phyloP scores from a whole-genome alignment of 192 early-diverging fungal genomes.

The Dimargaris cristalligena region DNA sequence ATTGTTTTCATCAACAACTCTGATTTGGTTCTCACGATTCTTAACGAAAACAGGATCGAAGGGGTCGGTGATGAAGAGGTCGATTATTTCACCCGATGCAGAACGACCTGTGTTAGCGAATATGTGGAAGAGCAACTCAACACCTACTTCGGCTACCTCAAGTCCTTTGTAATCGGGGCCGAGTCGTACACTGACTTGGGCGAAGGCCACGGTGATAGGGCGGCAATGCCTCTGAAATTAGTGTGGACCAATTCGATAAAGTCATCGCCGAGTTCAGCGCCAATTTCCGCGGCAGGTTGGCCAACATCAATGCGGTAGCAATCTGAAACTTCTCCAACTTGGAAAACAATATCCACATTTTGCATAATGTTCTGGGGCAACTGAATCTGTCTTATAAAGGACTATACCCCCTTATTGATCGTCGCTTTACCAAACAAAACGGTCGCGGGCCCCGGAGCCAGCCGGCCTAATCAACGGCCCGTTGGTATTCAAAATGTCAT shows the following conservation, averaged over 20 bases:
- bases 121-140: slow-evolving; percentile 87
- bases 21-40: slow-evolving; percentile 70
- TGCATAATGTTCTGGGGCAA: slow-evolving; percentile 77
- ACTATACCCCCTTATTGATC: slow-evolving; percentile 70
- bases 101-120: slow-evolving; percentile 32
- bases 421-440: slow-evolving; percentile 37
- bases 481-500: slow-evolving; percentile 87
- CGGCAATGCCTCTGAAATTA: too few relatives aligned
- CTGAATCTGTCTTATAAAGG: slow-evolving; percentile 83
- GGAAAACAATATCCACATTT: slow-evolving; percentile 74
- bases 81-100: slow-evolving; percentile 22
- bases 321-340: slow-evolving; percentile 91
- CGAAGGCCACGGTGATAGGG: background rate
- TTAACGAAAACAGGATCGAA: slow-evolving; percentile 36
- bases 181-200: slow-evolving; percentile 33
- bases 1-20: slow-evolving; percentile 91
- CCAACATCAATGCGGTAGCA: slow-evolving; percentile 64
- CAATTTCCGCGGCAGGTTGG: slow-evolving; percentile 60
- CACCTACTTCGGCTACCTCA: slow-evolving; percentile 60
- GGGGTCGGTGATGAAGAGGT: slow-evolving; percentile 26
- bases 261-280: slow-evolving; percentile 58
- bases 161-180: slow-evolving; percentile 59
- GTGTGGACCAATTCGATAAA: too few relatives aligned
- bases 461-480: slow-evolving; percentile 37
- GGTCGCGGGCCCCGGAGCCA: slow-evolving; percentile 16